Conservation (phyloP, 352 stramenopile genomes). For the Globisporangium spinosum region DNA sequence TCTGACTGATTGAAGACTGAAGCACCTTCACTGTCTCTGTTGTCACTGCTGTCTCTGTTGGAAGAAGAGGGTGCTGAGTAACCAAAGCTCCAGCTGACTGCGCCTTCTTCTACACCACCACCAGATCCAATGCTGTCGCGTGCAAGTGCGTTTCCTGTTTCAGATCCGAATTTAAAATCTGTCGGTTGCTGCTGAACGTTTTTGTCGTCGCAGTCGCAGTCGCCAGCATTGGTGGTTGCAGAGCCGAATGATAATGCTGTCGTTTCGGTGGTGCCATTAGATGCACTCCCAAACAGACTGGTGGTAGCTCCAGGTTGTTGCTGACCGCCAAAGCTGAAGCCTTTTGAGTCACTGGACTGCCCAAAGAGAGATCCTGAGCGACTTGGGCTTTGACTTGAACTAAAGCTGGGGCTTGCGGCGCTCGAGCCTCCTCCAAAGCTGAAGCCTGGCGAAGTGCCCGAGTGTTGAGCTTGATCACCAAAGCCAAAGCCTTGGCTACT, state of each 20-base stretch:
- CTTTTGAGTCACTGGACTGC: too few species aligned
- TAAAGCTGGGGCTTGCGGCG: too few species aligned
- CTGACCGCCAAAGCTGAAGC: neutral
- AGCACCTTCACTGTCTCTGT: neutral
- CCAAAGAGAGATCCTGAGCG: too few species aligned
- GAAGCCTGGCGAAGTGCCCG: too few species aligned
- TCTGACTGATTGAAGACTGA: neutral
- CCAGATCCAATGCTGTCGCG: neutral
- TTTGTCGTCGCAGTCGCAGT: neutral
- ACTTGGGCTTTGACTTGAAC: too few species aligned
- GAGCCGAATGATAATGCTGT: too few species aligned
- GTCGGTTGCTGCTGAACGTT: neutral
- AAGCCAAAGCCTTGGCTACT: neutral
- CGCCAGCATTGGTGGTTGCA: too few species aligned
- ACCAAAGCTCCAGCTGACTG: neutral
- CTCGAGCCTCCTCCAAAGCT: too few species aligned
- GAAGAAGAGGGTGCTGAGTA: neutral
- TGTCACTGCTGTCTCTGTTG: neutral
- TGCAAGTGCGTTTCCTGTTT: too few species aligned
- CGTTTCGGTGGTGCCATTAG: neutral
- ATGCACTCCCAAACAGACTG: neutral
- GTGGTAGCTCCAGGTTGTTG: neutral
- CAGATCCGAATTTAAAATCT: slow-evolving; percentile 4
- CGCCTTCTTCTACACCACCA: neutral
- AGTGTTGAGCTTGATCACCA: too few species aligned